Conservation (phyloP, 495 filamentous ascomycete species). For the Delitschia confertaspora region DNA sequence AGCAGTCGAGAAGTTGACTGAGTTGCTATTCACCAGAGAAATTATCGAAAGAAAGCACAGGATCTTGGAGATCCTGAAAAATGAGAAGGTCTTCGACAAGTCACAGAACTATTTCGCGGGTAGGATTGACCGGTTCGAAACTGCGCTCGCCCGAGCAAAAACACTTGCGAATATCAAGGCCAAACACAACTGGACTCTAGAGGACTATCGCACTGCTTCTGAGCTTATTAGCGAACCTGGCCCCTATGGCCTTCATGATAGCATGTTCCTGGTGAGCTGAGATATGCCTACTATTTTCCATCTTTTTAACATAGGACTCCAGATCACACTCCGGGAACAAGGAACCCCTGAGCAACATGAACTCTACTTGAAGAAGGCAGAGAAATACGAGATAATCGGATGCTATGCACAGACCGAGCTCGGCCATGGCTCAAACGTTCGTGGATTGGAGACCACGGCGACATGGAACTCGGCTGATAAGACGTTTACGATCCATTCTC, state of each 20-base stretch:
- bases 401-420: conserved; percentile 73
- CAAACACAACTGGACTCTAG: conserved; percentile 52
- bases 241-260: conserved; percentile 58
- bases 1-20: conserved; percentile 49
- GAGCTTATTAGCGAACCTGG: conserved; percentile 56
- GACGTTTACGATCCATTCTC: conserved; percentile 61
- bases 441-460: conserved; percentile 64
- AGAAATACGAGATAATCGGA: conserved; percentile 58
- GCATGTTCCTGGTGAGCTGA: conserved; percentile 52
- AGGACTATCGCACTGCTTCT: conserved; percentile 52
- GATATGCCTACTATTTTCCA: background rate
- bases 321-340: conserved; percentile 60
- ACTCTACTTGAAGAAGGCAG: conserved; percentile 54
- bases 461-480: conserved; percentile 59
- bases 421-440: conserved; percentile 66
- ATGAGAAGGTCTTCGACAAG: conserved; percentile 60
- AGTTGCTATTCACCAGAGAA: conserved; percentile 53
- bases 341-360: conserved; percentile 60
- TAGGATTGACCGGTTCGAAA: conserved; percentile 54
- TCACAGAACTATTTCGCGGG: conserved; percentile 58
- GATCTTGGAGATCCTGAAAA: conserved; percentile 47
- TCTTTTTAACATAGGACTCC: conserved; percentile 12
- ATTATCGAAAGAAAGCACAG: conserved; percentile 44
- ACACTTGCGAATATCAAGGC: conserved; percentile 54
- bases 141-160: conserved; percentile 54